phyloP scores from a whole-genome alignment of 331 rosid species.

The Pyracantha coccinea region DNA sequence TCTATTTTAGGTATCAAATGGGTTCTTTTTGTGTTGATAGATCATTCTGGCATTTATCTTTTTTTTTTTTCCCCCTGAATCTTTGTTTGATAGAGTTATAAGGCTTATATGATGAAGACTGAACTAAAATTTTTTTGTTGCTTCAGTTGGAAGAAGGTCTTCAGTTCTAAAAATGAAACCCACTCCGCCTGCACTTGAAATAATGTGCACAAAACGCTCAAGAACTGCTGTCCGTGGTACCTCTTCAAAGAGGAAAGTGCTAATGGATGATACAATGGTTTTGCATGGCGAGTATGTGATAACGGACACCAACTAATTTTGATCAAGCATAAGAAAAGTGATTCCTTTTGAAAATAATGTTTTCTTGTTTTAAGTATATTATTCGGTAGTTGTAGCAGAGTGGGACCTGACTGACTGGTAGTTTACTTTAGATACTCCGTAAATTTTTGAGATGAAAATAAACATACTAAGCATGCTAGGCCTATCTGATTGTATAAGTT shows the following conservation, averaged over 20 bases:
- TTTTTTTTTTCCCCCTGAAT: not conserved
- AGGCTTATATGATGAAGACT: constrained; percentile 15
- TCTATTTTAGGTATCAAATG: constrained; percentile 76
- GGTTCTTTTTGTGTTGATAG: not conserved
- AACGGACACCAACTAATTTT: not conserved
- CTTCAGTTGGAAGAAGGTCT: constrained; percentile 81
- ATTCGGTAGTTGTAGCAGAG: not conserved
- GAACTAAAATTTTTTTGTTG: constrained; percentile 15
- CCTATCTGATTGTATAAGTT: not conserved
- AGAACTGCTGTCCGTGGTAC: constrained; percentile 53
- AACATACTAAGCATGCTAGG: not conserved
- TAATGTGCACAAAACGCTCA: constrained; percentile 41
- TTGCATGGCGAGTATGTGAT: constrained; percentile 97
- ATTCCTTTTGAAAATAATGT: not conserved
- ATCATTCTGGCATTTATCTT: not conserved
- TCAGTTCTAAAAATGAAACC: constrained; percentile 81
- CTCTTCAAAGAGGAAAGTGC: constrained; percentile 82
- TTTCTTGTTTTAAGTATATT: not conserved
- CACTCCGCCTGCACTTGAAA: constrained; percentile 61
- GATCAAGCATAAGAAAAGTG: not conserved
- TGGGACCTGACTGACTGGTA: not conserved
- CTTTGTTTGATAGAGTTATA: not conserved
- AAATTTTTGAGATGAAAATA: not conserved
- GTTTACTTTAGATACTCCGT: not conserved
- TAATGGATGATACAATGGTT: constrained; percentile 92